Percentiles rank a stretch among this genome's conserved stretches.
phyloP scores from a whole-genome alignment of 2,329 filamentous ascomycete genomes.

The Aspergillus fumigatus region DNA sequence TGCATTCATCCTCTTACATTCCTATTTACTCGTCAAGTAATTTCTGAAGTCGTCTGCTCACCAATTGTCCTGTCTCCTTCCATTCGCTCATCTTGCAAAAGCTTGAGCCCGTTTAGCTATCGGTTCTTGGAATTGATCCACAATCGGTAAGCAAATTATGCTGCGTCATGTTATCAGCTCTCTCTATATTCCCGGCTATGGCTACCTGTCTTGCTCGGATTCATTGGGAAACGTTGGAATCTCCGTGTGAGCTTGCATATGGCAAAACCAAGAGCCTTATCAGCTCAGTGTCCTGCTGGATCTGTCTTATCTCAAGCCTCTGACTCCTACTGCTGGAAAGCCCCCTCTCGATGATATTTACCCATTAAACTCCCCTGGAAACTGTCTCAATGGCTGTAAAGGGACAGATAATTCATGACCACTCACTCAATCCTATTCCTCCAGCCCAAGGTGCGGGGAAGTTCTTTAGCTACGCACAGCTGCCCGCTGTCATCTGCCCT shows the following conservation, averaged over 20 bases:
- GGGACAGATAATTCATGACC: background rate
- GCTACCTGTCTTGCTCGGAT: background rate
- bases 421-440: background rate
- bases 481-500: background rate
- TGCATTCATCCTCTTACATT: slow-evolving; percentile 8
- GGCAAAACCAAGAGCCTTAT: slow-evolving; percentile 5
- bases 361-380: background rate
- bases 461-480: background rate
- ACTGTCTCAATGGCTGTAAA: background rate
- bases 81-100: slow-evolving; percentile 10
- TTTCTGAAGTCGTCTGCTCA: slow-evolving; percentile 2
- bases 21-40: background rate
- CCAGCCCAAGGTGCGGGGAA: background rate
- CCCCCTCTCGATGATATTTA: background rate
- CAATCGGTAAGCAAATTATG: slow-evolving; percentile 20
- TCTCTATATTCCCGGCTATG: background rate
- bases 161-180: slow-evolving; percentile 13
- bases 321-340: background rate
- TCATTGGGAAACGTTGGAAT: background rate
- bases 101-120: slow-evolving; percentile 1
- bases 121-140: slow-evolving; percentile 1
- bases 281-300: slow-evolving; percentile 1
- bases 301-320: slow-evolving; percentile 5
- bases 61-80: slow-evolving; percentile 1
- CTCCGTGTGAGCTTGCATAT: background rate